Base-by-base conservation (phyloP, 306 rosid species). In the Prunus mira region DNA sequence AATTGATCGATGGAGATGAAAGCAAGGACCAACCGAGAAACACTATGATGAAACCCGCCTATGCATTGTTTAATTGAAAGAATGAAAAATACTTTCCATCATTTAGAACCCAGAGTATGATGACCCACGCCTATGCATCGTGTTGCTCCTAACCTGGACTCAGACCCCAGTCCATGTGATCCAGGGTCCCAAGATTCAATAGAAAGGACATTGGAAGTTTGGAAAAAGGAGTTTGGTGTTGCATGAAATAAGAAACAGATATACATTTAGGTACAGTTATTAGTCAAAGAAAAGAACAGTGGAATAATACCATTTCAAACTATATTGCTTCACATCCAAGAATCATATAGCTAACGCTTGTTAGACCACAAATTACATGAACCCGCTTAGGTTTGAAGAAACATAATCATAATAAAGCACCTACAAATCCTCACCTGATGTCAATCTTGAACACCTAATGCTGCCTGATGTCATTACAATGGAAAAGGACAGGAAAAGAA, bases 281-380 rank as follows among this genome's bases (percentile, higher is more conserved):
- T 4, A 20, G 12, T 67, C 7, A 12, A 51, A 18, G 49, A 32
- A n/a, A 41, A 19, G n/a, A 5, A 52, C n/a, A 17, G 24, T 17
- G 51, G 1, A 43, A 58, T 27, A 57, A 66, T 34, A 30, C 24
- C 58, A 28, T 20, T 49, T 28, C 61, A 69, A 47, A 28, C 19
- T 54, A 52, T n/a, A 14, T 69, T 15, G 41, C 71, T 75, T 80
- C 80, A 63, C 52, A 69, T 75, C 58, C 64, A 34, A 80, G 65
- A 32, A 38, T 50, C 27, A 18, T 11, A 17, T 4, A 6, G 28
- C 54, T 32, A 45, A 50, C 19, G 25, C 20, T 43, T 43, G 28
- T 24, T 51, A 51, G 71, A 63, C 63, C 12, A 62, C 67, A 64
- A 12, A 47, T 5, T 57, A 30, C 78, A 28, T 62, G 3, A 81